Base-by-base conservation (phyloP, 768 basidiomycete genomes). In the Suillus sp. region DNA sequence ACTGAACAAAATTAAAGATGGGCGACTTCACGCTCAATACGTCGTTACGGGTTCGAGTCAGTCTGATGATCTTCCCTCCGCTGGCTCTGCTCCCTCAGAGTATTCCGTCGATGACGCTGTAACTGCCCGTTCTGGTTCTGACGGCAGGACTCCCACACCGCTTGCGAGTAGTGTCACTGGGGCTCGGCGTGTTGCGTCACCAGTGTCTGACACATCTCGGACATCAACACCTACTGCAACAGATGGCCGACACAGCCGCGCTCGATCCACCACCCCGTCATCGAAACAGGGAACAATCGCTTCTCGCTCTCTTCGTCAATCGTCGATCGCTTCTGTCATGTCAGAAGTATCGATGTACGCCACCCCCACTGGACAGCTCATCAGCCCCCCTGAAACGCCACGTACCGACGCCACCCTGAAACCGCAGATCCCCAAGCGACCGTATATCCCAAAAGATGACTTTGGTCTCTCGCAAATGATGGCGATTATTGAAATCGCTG, bases 391-490 rank as follows among this genome's bases (percentile, higher is more conserved):
- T 2, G 72, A 66, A 3, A 60, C 53, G 45, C 70, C 76, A 54
- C 56, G 50, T 59, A 65, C 18, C 32, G 66, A 68, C 61, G 51
- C 18, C 66, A 30, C 71, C 66, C 60, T 69, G 42, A 82, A 78
- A 62, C 72, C 78, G 1, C 77, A 77, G 47, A 75, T 76, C 56
- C 9, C 40, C 51, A 85, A 80, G 65, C 83, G 76, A 51, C 79
- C 82, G 38, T 72, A 84, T 48, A 75, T 90, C 55, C 85, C 85
- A n/a, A 83, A 82, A 65, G 88, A 96, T 70, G 93, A 96, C 73
- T 96, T 96, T 76, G 95, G 95, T 2, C 79, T 96, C 30, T 77
- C 85, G 9, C 83, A 88, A 59, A 95, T 97, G 92, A 83, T 97
- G 83, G 89, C 92, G 30, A 81, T 96, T 48, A 94, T 97, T 61